These are phyloP conservation scores for Backusella morwellensis DNA, from an alignment of 192 early-diverging fungal genomes.

Conservation along the genomic window DNA sequence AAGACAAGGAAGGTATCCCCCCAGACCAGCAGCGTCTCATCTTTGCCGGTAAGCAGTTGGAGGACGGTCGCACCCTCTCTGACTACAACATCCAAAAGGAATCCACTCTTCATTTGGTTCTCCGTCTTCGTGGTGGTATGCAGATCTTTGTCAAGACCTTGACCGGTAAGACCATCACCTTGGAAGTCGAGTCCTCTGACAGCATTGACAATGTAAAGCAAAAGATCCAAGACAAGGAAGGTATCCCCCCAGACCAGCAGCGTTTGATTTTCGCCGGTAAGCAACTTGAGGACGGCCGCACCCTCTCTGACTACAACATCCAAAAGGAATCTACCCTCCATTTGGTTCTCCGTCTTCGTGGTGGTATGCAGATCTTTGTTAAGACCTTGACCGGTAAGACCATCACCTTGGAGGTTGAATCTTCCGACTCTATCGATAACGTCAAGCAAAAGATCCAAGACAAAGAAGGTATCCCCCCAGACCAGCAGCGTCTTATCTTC, in stretches of 20 bases:
- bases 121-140: constrained; percentile 77
- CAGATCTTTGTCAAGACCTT: constrained; percentile 69
- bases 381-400: constrained; percentile 37
- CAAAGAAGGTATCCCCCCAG: constrained; percentile 30
- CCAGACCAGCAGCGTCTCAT: constrained; percentile 84
- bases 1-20: constrained; percentile 87
- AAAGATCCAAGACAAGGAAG: constrained; percentile 98
- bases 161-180: constrained; percentile 96
- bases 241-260: constrained; percentile 84
- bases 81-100: constrained; percentile 89
- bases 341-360: constrained; percentile 76
- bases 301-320: constrained; percentile 74
- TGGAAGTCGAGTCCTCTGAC: constrained; percentile 80
- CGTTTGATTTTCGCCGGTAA: constrained; percentile 80
- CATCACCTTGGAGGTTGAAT: constrained; percentile 26
- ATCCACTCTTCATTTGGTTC: constrained; percentile 75
- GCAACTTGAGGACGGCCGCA: constrained; percentile 77
- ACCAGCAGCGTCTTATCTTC: constrained; percentile 71
- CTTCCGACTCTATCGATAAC: constrained; percentile 35
- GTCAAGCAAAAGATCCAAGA: constrained; percentile 37
- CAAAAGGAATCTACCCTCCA: constrained; percentile 82
- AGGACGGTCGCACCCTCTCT: constrained; percentile 69
- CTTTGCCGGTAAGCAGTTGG: constrained; percentile 82
- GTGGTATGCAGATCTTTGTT: constrained; percentile 53
- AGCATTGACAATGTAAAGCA: constrained; percentile 78